Evolutionary conservation across 352 stramenopile genomes (phyloP), one percentile per base, ranked within the genome.

Genomic region (Phytophthora niederhauseri): DNA sequence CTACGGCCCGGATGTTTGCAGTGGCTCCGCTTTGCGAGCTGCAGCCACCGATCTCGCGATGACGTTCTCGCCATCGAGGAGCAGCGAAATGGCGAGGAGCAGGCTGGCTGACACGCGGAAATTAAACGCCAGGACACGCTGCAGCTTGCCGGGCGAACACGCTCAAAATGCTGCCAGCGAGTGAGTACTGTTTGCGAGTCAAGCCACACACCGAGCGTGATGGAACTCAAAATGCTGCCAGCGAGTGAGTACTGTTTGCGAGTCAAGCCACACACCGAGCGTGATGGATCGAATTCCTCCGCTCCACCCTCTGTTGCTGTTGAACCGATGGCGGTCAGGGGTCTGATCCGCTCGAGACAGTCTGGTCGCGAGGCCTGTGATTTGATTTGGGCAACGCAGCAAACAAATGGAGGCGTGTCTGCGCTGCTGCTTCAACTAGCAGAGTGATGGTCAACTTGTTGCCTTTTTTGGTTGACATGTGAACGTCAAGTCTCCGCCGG

Each of bases 31-130:
- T 68, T n/a, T 57, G 20, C 48, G 50, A 61, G 45, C 50, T 43
- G 38, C 50, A 62, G 49, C 64, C 64, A 71, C 28, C 58, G 57
- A 68, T 56, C 31, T 46, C 34, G 28, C 36, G 36, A 43, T 43
- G 12, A 43, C 36, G 36, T n/a, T 14, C 15, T 43, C 36, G 14
- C 36, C 12, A 49, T 22, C 41, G 17, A 19, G 17, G n/a, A 20
- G 41, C 41, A 20, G 41, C 41, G 41, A 49, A 49, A 49, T 49
- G 36, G 36, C 36, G 12, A 17, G 36, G 12, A 5, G 12, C 34
- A 5, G 11, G 34, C 12, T 14, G 6, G 4, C 36, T 6, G 36
- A 43, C 36, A 43, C 36, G 36, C 36, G 36, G 36, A 43, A 43
- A 7, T n/a, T 7, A n/a, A 14, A 6, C 14, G 6, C 34, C 28